Evolutionary conservation across 129 eudicot species (phyloP).

Genomic region (Centrapalus pauciflorus): DNA sequence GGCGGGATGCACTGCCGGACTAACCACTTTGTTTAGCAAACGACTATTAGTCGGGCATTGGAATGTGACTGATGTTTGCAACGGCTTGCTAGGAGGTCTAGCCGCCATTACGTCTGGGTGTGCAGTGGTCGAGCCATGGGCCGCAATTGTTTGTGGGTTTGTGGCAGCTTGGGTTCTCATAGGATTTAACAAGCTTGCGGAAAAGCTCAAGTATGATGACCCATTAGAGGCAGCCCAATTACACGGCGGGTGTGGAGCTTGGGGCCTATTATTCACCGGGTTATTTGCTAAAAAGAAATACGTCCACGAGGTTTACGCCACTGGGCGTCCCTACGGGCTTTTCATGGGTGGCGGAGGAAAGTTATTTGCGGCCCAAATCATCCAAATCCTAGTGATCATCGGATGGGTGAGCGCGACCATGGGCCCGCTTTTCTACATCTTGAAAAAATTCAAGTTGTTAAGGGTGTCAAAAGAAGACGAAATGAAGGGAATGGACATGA

Average conservation of each 20-base stretch:
- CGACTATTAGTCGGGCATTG: constrained; percentile 59
- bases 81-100: constrained; percentile 59
- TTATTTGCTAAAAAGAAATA: constrained; percentile 41
- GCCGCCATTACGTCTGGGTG: constrained; percentile 74
- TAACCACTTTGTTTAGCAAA: constrained; percentile 57
- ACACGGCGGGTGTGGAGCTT: constrained; percentile 69
- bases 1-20: constrained; percentile 64
- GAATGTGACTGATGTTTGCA: constrained; percentile 68
- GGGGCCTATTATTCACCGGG: constrained; percentile 66
- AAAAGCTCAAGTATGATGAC: constrained; percentile 51
- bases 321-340: constrained; percentile 46
- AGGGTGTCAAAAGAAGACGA: constrained; percentile 59
- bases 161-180: constrained; percentile 65
- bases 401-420: constrained; percentile 69
- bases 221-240: constrained; percentile 70
- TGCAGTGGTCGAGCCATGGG: constrained; percentile 73
- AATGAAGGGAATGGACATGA: constrained; percentile 59
- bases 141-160: constrained; percentile 62
- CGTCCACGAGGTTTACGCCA: constrained; percentile 37
- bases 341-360: constrained; percentile 69
- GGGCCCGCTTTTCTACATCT: constrained; percentile 45
- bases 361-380: constrained; percentile 51
- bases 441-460: constrained; percentile 43
- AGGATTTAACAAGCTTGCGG: constrained; percentile 55
- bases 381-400: constrained; percentile 41